Base-by-base conservation (phyloP, 805 yeast species). In the Monosporozyma aerobia region DNA sequence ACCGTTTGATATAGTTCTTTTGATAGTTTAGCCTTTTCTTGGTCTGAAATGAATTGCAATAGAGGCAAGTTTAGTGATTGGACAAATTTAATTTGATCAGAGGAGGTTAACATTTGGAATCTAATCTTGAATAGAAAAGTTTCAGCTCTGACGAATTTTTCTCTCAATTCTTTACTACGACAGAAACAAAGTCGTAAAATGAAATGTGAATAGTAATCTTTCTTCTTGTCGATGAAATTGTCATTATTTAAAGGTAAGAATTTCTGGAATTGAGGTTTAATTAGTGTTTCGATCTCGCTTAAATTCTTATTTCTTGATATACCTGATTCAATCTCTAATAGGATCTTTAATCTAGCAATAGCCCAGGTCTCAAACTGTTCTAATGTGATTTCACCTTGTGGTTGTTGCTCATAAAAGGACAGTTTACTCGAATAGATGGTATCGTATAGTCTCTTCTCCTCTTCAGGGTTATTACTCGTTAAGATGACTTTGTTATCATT, bases 331-430 rank as follows among this genome's bases (percentile, higher is more conserved):
- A 94, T 83, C 64, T 89, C 96, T 51, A 90, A 78, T 54, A 94
- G 74, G 8, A 94, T 80, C 63, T 85, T 82, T 56, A 92, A 74
- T 54, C 99, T 73, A 63, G 92, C 98, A 51, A 94, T 84, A 4
- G 98, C 98, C 97, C 97, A 94, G 4, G 77, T 76, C 70, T 94
- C 99, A 69, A 94, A 94, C 62, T 94, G 87, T 57, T 90, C 97
- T 16, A 94, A 69, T 0, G 97, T 88, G 61, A 94, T 83, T 68
- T 94, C 98, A 13, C 83, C 82, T 33, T 77, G 70, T 0, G 98
- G 98, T 10, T 96, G 94, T 5, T 72, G 57, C 27, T 74, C 78
- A 69, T 94, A 94, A 62, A 92, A 80, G 22, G 88, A 81, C 49
- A 94, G 72, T 49, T 95, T 75, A 39, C 79, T 72, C 10, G 81